Evolutionary conservation across 2,329 filamentous ascomycete genomes (phyloP).

Genomic region (Sporothrix brasiliensis): DNA sequence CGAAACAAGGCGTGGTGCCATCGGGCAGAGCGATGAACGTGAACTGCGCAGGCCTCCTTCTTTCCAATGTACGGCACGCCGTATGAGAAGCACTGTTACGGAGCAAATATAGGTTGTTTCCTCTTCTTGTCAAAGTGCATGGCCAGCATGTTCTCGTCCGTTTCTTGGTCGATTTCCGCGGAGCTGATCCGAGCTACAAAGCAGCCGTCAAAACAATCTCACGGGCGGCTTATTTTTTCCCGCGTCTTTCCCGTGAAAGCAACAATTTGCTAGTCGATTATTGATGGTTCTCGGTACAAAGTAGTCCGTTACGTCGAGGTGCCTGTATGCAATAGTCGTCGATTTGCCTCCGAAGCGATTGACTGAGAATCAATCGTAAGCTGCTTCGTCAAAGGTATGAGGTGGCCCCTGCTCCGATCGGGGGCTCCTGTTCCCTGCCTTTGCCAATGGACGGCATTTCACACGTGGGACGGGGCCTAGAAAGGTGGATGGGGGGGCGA

Average conservation of each 20-base stretch:
- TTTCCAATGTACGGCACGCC: background rate
- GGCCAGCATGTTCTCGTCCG: background rate
- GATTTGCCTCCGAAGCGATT: background rate
- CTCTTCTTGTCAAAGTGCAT: background rate
- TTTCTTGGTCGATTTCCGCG: background rate
- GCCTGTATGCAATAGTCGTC: background rate
- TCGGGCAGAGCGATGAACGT: too few relatives aligned
- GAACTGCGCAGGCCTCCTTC: background rate
- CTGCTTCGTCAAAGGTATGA: background rate
- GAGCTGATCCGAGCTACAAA: conserved; percentile 8
- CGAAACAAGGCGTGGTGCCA: too few relatives aligned
- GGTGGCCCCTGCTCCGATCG: background rate
- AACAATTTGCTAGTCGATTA: too few relatives aligned
- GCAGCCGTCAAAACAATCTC: background rate
- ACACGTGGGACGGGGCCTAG: conserved; percentile 19
- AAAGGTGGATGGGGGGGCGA: background rate
- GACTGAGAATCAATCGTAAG: background rate
- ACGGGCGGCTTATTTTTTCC: background rate
- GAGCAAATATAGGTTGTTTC: background rate
- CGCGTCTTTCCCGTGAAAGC: background rate
- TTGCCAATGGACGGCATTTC: conserved; percentile 13
- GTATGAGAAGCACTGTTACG: conserved; percentile 4
- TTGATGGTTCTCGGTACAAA: background rate
- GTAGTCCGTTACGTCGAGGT: too few relatives aligned
- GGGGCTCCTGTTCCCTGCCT: background rate